Base-by-base conservation (phyloP, 163 green algal genomes). In the Scenedesmus sp. region DNA sequence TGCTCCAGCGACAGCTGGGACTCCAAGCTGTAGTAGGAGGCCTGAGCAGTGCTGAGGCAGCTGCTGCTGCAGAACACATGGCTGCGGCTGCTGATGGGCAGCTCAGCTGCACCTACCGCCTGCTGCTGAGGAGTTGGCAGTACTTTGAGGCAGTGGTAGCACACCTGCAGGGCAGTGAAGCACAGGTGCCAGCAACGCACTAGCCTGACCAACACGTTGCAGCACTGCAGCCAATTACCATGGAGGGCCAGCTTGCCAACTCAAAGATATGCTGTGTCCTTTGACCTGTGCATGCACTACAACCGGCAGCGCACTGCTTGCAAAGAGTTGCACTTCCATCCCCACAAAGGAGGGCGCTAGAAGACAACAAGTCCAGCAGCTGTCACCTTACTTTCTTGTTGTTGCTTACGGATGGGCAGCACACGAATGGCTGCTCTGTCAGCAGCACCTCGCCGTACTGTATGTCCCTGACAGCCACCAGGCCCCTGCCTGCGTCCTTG, bases 91-190 rank as follows among this genome's bases (percentile, higher is more conserved):
- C 76, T 90, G 53, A 92, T 90, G 16, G 53, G 65, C 65, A 76
- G 30, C 65, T 40, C 65, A 22, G 65, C 65, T 37, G 65, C 30
- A 30, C 65, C 65, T 76, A 30, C 65, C 20, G 65, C 65, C 40
- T 76, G 37, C 81, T 92, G 46, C 2, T 73, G 43, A 24, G 83
- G 30, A 20, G 76, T 33, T 26, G 73, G 26, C 53, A 95, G 68
- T 35, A 91, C 81, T 3, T 80, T 83, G 49, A 97, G 93, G 88
- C 95, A 97, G 46, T 93, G 49, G 49, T 93, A 92, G 92, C 95
- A 97, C 26, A 95, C 94, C 92, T 95, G 91, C 56, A 85, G 24
- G 20, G 43, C 30, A n/a, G 46, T n/a, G 43, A 3, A 49, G 3
- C 33, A 9, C n/a, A 43, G 37, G 6, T 53, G 37, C 33, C 20